A percentile compares a stretch with the other conserved stretches of the same genome.
These are phyloP conservation scores for Begonia masoniana DNA, from an alignment of 306 rosid species.

Conservation along the genomic window DNA sequence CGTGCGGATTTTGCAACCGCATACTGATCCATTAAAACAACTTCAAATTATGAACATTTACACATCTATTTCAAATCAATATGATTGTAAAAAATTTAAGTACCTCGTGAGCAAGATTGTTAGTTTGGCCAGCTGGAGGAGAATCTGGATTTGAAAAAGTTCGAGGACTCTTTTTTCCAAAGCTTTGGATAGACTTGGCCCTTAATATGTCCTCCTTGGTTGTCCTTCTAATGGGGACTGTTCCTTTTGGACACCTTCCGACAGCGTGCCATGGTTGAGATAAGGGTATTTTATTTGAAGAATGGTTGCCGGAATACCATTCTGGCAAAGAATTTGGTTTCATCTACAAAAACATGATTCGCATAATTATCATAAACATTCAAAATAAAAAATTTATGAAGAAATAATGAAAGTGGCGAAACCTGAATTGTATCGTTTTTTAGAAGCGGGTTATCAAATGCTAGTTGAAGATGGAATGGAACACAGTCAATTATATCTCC, in stretches of 20 bases:
- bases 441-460: conserved; percentile 90
- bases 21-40: conserved; percentile 27
- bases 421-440: conserved; percentile 85
- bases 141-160: conserved; percentile 67
- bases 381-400: neutral
- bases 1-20: conserved; percentile 82
- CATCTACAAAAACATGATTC: conserved; percentile 15
- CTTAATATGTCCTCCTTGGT: conserved; percentile 68
- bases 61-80: no score
- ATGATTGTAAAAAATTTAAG: neutral
- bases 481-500: conserved; percentile 90
- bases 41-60: no score
- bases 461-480: conserved; percentile 71
- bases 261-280: conserved; percentile 68
- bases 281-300: conserved; percentile 29
- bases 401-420: neutral
- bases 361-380: no score
- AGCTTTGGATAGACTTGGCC: conserved; percentile 66
- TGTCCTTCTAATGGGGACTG: conserved; percentile 81
- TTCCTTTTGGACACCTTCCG: conserved; percentile 76
- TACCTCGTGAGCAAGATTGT: conserved; percentile 95
- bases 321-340: conserved; percentile 84
- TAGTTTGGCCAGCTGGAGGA: conserved; percentile 65
- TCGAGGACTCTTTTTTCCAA: conserved; percentile 79
- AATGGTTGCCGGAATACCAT: conserved; percentile 50